Evolutionary conservation across 495 filamentous ascomycete genomes (phyloP), one percentile per base, ranked within the genome.

Genomic region (Articulospora tetracladia): DNA sequence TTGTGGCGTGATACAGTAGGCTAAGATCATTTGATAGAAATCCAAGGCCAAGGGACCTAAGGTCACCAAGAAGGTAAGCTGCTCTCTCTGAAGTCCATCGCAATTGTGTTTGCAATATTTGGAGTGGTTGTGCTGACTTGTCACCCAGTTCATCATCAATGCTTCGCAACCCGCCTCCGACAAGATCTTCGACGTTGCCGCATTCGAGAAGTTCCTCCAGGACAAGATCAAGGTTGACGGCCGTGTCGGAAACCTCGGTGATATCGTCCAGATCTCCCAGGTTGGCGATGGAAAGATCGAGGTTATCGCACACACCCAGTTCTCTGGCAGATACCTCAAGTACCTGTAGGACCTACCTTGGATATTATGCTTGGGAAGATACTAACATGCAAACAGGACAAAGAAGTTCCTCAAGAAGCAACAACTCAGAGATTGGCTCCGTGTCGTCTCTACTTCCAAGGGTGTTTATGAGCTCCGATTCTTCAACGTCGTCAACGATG

Each of bases 361-460:
- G 46, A 47, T 25, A 23, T 15, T 22, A 25, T 51, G 46, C n/a
- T 28, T 3, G 22, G 44, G 36, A n/a, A 46, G 13, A 57, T 24
- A 39, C 57, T 57, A 54, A 48, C 54, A 65, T 25, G 55, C 66
- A n/a, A 44, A 44, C 67, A 97, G 93, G 76, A 98, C 94, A 75
- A 98, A 98, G 90, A 98, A 98, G 84, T 98, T 95, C 88, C 90
- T 98, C 77, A 98, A 98, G 90, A 98, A 98, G 88, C 91, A 96
- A 84, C 93, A 97, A 82, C 87, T 98, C 76, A 90, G 94, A 79
- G 94, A 98, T 83, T 98, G 95, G 95, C 88, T 98, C 73, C 92
- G 94, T 68, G 94, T 98, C 66, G 95, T 98, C 73, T 92, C 92
- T 58, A 97, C 92, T 72, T 89, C 88, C 76, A 91, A 91, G 83